Conservation (phyloP, 805 yeast genomes). For the Candida morakotiae region DNA sequence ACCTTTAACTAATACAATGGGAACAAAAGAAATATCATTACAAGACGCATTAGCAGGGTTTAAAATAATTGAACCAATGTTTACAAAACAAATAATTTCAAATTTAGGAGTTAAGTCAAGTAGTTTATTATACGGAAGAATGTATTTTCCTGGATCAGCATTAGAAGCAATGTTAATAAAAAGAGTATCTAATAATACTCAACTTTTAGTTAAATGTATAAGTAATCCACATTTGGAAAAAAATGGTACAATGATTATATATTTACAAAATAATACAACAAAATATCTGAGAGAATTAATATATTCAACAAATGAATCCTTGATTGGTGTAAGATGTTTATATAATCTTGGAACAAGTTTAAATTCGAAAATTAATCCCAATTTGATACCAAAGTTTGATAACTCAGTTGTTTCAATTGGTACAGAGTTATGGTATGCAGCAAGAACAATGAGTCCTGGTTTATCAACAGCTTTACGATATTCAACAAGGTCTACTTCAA, state of each 20-base stretch:
- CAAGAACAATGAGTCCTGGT: constrained; percentile 82
- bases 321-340: constrained; percentile 76
- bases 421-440: constrained; percentile 85
- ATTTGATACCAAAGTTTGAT: constrained; percentile 42
- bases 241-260: constrained; percentile 59
- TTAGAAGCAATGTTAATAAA: constrained; percentile 84
- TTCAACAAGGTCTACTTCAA: constrained; percentile 76
- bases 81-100: constrained; percentile 6
- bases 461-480: constrained; percentile 81
- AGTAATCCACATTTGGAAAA: constrained; percentile 57
- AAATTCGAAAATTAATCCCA: constrained; percentile 22
- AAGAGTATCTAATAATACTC: constrained; percentile 55
- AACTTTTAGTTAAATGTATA: constrained; percentile 68
- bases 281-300: constrained; percentile 67
- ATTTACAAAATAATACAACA: constrained; percentile 64
- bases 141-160: constrained; percentile 83
- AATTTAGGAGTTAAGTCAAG: constrained; percentile 13
- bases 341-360: constrained; percentile 54
- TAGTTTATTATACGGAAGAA: constrained; percentile 71
- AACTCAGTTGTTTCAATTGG: constrained; percentile 73
- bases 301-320: constrained; percentile 78
- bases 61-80: constrained; percentile 47
- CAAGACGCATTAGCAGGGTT: constrained; percentile 72
- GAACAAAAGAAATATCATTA: constrained; percentile 50
- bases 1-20: constrained; percentile 47